A percentile compares a stretch with the other conserved stretches of the same genome.
Conservation (phyloP, 148 eudicot genomes). For the Spergularia marina region DNA sequence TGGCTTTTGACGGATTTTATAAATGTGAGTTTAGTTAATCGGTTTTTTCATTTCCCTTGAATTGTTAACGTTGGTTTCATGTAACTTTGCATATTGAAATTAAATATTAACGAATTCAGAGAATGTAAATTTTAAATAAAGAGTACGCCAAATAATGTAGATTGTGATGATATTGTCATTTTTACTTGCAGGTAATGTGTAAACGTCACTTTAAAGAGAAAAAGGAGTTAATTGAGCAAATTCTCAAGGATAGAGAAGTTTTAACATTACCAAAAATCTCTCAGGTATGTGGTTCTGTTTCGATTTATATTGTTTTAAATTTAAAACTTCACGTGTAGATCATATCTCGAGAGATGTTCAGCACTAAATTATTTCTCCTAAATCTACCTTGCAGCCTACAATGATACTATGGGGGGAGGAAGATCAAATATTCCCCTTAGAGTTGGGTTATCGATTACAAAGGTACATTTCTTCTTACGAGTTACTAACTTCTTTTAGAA, state of each 20-base stretch:
- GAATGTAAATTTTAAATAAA: too few species aligned
- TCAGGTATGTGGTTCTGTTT: conserved; percentile 36
- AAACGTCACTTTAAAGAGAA: conserved; percentile 50
- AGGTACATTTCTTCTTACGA: conserved; percentile 32
- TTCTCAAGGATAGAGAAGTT: conserved; percentile 46
- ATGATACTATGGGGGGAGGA: conserved; percentile 84
- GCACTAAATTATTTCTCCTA: neutral
- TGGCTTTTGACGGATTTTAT: conserved; percentile 69
- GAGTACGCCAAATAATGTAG: too few species aligned
- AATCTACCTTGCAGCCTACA: conserved; percentile 43
- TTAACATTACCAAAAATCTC: conserved; percentile 52
- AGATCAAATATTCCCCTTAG: conserved; percentile 71
- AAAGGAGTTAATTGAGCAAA: conserved; percentile 53
- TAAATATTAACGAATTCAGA: too few species aligned
- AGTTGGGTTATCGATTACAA: conserved; percentile 59
- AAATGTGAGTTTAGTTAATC: conserved; percentile 35
- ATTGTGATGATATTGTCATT: neutral
- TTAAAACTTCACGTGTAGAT: too few species aligned
- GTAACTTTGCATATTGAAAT: too few species aligned
- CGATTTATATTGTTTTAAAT: neutral
- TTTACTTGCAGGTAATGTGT: conserved; percentile 61
- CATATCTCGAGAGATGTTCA: too few species aligned
- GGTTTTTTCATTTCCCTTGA: too few species aligned
- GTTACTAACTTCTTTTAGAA: too few species aligned
- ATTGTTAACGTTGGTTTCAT: too few species aligned